Evolutionary conservation across 306 rosid species (phyloP).

Genomic region (Erythrophleum fordii): DNA sequence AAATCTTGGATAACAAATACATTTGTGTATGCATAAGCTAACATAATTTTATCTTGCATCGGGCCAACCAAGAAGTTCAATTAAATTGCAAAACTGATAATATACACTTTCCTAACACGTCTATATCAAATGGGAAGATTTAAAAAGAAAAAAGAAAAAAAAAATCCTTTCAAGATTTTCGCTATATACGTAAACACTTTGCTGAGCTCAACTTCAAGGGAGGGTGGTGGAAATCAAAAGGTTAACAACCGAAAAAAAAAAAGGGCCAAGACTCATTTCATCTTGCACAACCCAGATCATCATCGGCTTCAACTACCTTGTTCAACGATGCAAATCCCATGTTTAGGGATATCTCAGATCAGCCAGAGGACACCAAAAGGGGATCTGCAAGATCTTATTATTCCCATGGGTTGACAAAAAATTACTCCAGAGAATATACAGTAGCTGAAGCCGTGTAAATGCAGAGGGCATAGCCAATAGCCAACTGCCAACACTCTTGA

Average conservation of each 20-base stretch:
- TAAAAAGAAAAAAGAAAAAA: not conserved
- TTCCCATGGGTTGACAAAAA: conserved; percentile 69
- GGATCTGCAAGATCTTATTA: conserved; percentile 64
- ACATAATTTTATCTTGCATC: conserved; percentile 37
- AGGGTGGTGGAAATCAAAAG: conserved; percentile 46
- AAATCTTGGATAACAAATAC: conserved; percentile 49
- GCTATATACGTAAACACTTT: conserved; percentile 66
- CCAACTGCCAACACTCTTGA: conserved; percentile 44
- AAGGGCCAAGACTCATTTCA: conserved; percentile 47
- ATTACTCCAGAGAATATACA: conserved; percentile 66
- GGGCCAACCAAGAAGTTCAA: conserved; percentile 46
- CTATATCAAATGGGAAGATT: conserved; percentile 39
- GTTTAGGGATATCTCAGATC: conserved; percentile 47
- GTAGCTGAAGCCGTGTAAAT: conserved; percentile 54
- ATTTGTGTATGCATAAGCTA: conserved; percentile 43
- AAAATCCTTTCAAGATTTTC: conserved; percentile 40
- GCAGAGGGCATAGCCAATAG: conserved; percentile 46
- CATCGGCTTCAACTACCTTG: conserved; percentile 54
- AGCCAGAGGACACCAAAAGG: conserved; percentile 48
- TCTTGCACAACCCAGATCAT: conserved; percentile 48
- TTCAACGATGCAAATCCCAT: conserved; percentile 49
- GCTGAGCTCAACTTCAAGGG: conserved; percentile 61
- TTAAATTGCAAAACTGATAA: conserved; percentile 79
- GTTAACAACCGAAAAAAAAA: conserved; percentile 31
- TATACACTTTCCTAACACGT: conserved; percentile 40